Evolutionary conservation across 768 basidiomycete genomes (phyloP).

Genomic region (Rhizopogon sp.): DNA sequence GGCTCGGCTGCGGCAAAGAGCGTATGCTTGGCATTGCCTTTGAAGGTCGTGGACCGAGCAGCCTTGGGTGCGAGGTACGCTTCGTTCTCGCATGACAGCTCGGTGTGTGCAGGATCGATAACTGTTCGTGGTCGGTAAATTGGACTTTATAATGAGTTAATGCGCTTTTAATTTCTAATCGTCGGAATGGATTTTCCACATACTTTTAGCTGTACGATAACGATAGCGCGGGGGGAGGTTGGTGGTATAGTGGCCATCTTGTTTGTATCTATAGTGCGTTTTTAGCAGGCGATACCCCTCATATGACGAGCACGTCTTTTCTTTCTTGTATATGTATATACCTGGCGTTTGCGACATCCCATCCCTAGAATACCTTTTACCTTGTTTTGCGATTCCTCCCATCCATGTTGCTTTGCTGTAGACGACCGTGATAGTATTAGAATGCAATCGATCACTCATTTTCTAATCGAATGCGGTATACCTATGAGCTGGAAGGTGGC

Average conservation of each 20-base stretch:
- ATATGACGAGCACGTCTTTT: slow-evolving; percentile 1
- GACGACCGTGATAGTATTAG: not conserved
- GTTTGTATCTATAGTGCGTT: slow-evolving; percentile 6
- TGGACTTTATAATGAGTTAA: slow-evolving; percentile 24
- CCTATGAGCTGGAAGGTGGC: no score
- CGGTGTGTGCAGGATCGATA: not conserved
- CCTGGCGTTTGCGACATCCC: slow-evolving; percentile 4
- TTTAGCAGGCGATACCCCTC: slow-evolving; percentile 3
- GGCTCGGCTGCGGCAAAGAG: slow-evolving; percentile 52
- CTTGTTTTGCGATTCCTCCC: slow-evolving; percentile 10
- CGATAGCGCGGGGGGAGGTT: not conserved
- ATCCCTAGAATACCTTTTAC: slow-evolving; percentile 21
- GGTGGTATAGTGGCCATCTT: not conserved
- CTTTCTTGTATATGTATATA: not conserved
- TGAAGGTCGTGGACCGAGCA: slow-evolving; percentile 56
- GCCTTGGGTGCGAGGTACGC: slow-evolving; percentile 38
- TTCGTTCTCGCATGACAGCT: slow-evolving; percentile 24
- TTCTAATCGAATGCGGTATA: not conserved
- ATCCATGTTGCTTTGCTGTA: not conserved
- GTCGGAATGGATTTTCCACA: slow-evolving; percentile 5
- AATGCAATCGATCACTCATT: not conserved
- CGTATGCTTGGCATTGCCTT: slow-evolving; percentile 54
- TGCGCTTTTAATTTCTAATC: slow-evolving; percentile 28
- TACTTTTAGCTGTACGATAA: not conserved
- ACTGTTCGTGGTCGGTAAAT: slow-evolving; percentile 7